A percentile compares a stretch with the other conserved stretches of the same genome.
Evolutionary conservation across 768 basidiomycete species (phyloP).

Genomic region (Gloeopeniophorella convolvens): DNA sequence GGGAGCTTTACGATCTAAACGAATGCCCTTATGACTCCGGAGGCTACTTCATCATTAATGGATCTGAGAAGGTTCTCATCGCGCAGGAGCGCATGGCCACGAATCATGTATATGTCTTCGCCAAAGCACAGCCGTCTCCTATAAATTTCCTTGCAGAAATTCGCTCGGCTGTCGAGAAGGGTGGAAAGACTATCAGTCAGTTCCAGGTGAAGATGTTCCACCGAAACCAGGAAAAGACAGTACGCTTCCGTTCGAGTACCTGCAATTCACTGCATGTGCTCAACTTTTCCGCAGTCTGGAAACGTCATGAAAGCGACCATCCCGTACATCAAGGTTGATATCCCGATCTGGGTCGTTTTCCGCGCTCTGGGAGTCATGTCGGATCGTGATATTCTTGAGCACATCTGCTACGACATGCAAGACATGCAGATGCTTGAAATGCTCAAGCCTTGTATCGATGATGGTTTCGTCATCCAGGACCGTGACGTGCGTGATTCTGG

Average conservation of each 20-base stretch:
- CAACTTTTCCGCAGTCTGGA: slow-evolving; percentile 46
- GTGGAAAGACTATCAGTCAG: slow-evolving; percentile 96
- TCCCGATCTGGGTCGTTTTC: slow-evolving; percentile 99
- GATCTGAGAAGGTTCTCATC: slow-evolving; percentile 99
- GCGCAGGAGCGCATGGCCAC: slow-evolving; percentile 99
- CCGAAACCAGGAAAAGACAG: slow-evolving; percentile 80
- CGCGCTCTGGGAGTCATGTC: slow-evolving; percentile 96
- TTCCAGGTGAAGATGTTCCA: slow-evolving; percentile 98
- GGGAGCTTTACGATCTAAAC: slow-evolving; percentile 83
- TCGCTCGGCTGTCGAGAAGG: slow-evolving; percentile 94
- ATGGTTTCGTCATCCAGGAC: slow-evolving; percentile 97
- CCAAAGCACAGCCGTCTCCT: slow-evolving; percentile 94
- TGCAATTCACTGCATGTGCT: slow-evolving; percentile 13
- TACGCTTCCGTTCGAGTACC: slow-evolving; percentile 35
- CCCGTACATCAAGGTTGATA: slow-evolving; percentile 96
- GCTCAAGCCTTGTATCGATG: slow-evolving; percentile 97
- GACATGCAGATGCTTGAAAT: slow-evolving; percentile 96
- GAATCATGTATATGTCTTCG: slow-evolving; percentile 98
- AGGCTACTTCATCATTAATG: slow-evolving; percentile 99
- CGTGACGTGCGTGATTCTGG: slow-evolving; percentile 57
- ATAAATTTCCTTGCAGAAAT: slow-evolving; percentile 96
- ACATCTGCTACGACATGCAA: slow-evolving; percentile 97
- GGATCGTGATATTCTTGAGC: slow-evolving; percentile 94
- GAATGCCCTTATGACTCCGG: slow-evolving; percentile 99
- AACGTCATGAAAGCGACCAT: slow-evolving; percentile 96